Evolutionary conservation across 2,329 filamentous ascomycete species (phyloP).

Genomic region (Diplodia corticola): DNA sequence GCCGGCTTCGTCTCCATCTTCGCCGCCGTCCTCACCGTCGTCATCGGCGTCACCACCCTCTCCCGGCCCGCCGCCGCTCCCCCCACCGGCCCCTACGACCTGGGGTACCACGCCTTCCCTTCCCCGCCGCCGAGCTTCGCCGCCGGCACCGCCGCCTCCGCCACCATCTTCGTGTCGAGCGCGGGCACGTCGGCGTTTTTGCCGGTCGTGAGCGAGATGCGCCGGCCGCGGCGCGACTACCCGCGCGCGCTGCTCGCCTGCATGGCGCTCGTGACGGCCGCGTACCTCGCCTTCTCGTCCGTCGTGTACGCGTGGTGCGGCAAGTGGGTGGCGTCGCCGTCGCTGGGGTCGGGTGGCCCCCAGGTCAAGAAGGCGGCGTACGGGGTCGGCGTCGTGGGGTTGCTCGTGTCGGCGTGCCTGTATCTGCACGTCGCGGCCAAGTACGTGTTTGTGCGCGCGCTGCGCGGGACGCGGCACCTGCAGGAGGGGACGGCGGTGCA

Average conservation of each 20-base stretch:
- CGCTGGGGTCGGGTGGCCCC: conserved; percentile 49
- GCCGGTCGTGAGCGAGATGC: conserved; percentile 67
- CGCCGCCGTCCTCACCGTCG: conserved; percentile 58
- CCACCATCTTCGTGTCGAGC: conserved; percentile 61
- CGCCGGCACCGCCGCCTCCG: conserved; percentile 58
- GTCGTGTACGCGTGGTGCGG: conserved; percentile 56
- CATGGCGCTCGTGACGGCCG: conserved; percentile 58
- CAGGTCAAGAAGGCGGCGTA: conserved; percentile 54
- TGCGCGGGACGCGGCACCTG: conserved; percentile 49
- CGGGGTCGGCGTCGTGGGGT: conserved; percentile 53
- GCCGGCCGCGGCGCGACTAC: conserved; percentile 56
- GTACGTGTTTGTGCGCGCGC: conserved; percentile 53
- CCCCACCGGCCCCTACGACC: conserved; percentile 58
- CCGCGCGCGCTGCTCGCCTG: conserved; percentile 61
- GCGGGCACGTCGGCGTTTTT: conserved; percentile 63
- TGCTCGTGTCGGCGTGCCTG: conserved; percentile 52
- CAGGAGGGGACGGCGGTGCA: conserved; percentile 50
- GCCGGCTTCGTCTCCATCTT: conserved; percentile 61
- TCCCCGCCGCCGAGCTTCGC: conserved; percentile 60
- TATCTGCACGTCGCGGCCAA: conserved; percentile 56
- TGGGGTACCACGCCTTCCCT: conserved; percentile 59
- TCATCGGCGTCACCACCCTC: conserved; percentile 58
- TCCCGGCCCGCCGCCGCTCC: conserved; percentile 63
- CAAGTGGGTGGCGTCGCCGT: conserved; percentile 47
- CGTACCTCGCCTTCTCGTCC: conserved; percentile 55